Conservation (phyloP, 2,329 filamentous ascomycete species). For the Furcasterigmium sp. region DNA sequence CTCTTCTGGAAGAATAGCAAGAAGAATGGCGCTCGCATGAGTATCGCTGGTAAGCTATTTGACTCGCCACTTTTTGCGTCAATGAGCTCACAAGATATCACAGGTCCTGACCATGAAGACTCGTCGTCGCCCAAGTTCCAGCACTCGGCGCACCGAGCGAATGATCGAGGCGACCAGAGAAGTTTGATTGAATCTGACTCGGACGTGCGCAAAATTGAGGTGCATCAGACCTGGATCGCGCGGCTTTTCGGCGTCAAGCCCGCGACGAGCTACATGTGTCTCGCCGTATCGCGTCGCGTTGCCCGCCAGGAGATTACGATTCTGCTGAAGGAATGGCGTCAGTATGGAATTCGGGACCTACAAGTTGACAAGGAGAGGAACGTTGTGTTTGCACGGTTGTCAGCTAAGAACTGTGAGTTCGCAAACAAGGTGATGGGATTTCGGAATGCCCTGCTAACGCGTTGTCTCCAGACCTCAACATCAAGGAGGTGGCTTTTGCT, state of each 20-base stretch:
- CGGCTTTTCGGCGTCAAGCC: slow-evolving; percentile 88
- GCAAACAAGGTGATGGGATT: background rate
- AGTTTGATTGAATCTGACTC: slow-evolving; percentile 28
- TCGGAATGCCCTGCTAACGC: background rate
- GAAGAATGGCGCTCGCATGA: slow-evolving; percentile 36
- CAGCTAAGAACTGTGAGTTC: slow-evolving; percentile 69
- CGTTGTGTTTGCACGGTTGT: slow-evolving; percentile 73
- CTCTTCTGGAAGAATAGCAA: slow-evolving; percentile 51
- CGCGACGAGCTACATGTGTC: slow-evolving; percentile 67
- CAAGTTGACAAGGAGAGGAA: slow-evolving; percentile 74
- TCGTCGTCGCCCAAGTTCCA: slow-evolving; percentile 14
- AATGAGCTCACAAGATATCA: background rate
- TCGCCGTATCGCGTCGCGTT: slow-evolving; percentile 61
- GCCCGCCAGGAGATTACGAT: slow-evolving; percentile 73
- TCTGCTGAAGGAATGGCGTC: slow-evolving; percentile 73
- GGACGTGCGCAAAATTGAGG: slow-evolving; percentile 51
- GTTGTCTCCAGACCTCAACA: slow-evolving; percentile 57
- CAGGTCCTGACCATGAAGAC: slow-evolving; percentile 27
- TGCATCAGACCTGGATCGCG: slow-evolving; percentile 81
- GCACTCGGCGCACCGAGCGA: slow-evolving; percentile 4
- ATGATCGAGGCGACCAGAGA: slow-evolving; percentile 13
- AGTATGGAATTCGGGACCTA: slow-evolving; percentile 76
- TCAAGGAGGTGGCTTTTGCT: slow-evolving; percentile 85
- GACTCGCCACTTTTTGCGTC: background rate
- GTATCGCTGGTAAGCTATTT: slow-evolving; percentile 33